phyloP scores from a whole-genome alignment of 73 alveolate genomes.

The Vitrella brassicaformis region DNA sequence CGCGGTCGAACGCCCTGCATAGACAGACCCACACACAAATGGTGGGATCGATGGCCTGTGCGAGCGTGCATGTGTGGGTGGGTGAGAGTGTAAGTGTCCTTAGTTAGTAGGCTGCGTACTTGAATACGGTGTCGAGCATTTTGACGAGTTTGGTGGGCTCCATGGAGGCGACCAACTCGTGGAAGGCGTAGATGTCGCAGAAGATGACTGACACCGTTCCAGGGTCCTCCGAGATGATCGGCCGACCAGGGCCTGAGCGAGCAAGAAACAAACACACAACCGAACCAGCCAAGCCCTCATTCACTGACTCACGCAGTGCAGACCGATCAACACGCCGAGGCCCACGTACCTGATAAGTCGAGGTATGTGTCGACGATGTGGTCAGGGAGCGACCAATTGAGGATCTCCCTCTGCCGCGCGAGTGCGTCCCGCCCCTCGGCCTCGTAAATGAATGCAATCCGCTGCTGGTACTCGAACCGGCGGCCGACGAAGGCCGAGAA shows the following conservation, averaged over 20 bases:
- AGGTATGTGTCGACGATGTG: too few species aligned
- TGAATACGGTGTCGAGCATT: slow-evolving; percentile 18
- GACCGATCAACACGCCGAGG: too few species aligned
- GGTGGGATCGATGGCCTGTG: too few species aligned
- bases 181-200: slow-evolving; percentile 21
- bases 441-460: too few species aligned
- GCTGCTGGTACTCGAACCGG: neutral
- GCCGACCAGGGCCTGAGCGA: neutral
- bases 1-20: neutral
- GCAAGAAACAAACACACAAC: neutral
- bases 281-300: neutral
- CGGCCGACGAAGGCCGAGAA: neutral
- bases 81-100: too few species aligned
- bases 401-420: too few species aligned
- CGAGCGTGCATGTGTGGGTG: too few species aligned
- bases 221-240: neutral
- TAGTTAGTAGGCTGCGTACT: too few species aligned
- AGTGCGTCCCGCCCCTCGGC: too few species aligned
- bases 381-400: too few species aligned
- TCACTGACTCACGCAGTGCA: neutral
- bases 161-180: slow-evolving; percentile 5
- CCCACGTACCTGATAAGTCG: too few species aligned
- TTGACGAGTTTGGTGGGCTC: slow-evolving; percentile 7
- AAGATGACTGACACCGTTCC: slow-evolving; percentile 4
- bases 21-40: too few species aligned